Evolutionary conservation across 2,329 filamentous ascomycete species (phyloP), one percentile per base, ranked within the genome.

Genomic region (Exophiala phaeomuriformis): DNA sequence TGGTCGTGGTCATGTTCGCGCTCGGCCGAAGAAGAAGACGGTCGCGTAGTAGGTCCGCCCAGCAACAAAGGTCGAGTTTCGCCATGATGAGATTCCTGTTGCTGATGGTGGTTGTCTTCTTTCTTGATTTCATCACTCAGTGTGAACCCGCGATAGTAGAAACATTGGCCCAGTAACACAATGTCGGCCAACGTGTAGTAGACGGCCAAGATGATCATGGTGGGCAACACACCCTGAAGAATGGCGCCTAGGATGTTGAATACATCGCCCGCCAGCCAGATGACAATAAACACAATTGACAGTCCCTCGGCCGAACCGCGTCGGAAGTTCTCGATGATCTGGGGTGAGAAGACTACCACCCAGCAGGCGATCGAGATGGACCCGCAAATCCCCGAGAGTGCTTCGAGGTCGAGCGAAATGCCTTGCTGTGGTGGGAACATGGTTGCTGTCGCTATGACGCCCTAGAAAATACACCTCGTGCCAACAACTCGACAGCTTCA

Each of bases 291-390:
- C 52, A 91, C 85, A 9, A 96, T 80, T 0, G 88, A 95, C 1
- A 97, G 77, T 2, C 90, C 91, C 67, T 96, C 89, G 53, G 90
- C 88, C 39, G 86, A 94, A 61, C 81, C 76, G 52, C 90, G 82
- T 59, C 84, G 84, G 73, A 95, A 96, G 68, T 96, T 96, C 66
- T 95, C 89, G 63, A 95, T 85, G 64, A 98, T 96, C 64, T 98
- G 93, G 1, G 93, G 93, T 0, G 89, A 93, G 74, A 96, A 98
- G 53, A 98, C 93, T 35, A 97, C 88, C 53, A 97, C 87, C 93
- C 93, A 96, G 68, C 90, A 96, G 47, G 90, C 90, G 67, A 98
- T 96, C 43, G 89, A 95, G 63, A 98, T 90, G 5, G 90, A 95
- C 35, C 90, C 91, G 72, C 86, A 90, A 64, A 96, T 96, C 51